These are phyloP conservation scores for Alternaria sp. DNA, from an alignment of 2,329 filamentous ascomycete genomes.

Conservation along the genomic window DNA sequence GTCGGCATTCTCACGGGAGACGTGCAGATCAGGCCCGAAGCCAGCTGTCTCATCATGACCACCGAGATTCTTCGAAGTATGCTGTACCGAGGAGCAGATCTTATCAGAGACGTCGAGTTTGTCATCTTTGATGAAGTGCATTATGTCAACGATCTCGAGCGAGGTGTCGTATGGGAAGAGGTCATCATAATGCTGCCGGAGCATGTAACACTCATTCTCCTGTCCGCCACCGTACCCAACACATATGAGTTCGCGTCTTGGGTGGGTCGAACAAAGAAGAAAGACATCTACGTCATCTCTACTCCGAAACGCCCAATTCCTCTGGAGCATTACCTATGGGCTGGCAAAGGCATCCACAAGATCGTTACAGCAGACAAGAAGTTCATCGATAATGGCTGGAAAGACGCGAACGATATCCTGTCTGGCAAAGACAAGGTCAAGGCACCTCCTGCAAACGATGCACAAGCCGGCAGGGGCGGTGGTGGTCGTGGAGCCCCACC, in stretches of 20 bases:
- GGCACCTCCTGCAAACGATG: conserved; percentile 58
- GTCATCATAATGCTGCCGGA: conserved; percentile 99
- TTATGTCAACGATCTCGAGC: conserved; percentile 95
- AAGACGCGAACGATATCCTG: conserved; percentile 83
- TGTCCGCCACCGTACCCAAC: conserved; percentile 96
- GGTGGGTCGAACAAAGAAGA: conserved; percentile 97
- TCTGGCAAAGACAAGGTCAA: conserved; percentile 81
- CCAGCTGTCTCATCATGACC: conserved; percentile 98
- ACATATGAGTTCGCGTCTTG: conserved; percentile 98
- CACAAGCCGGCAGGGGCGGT: conserved; percentile 60
- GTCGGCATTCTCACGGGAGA: conserved; percentile 97
- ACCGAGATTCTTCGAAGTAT: conserved; percentile 98
- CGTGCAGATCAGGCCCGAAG: conserved; percentile 96
- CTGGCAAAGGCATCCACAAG: conserved; percentile 88
- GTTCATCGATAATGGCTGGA: conserved; percentile 93
- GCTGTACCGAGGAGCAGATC: conserved; percentile 93
- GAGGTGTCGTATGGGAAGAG: conserved; percentile 98
- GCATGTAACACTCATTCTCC: conserved; percentile 91
- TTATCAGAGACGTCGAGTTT: conserved; percentile 97
- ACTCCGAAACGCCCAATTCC: conserved; percentile 95
- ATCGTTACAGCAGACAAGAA: conserved; percentile 93
- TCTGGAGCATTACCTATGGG: conserved; percentile 95
- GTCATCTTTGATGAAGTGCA: conserved; percentile 99
- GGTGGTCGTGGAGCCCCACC: conserved; percentile 52
- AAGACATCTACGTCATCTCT: conserved; percentile 98